Evolutionary conservation across 2,329 filamentous ascomycete species (phyloP).

Genomic region (Hymenoscyphus salicellus): DNA sequence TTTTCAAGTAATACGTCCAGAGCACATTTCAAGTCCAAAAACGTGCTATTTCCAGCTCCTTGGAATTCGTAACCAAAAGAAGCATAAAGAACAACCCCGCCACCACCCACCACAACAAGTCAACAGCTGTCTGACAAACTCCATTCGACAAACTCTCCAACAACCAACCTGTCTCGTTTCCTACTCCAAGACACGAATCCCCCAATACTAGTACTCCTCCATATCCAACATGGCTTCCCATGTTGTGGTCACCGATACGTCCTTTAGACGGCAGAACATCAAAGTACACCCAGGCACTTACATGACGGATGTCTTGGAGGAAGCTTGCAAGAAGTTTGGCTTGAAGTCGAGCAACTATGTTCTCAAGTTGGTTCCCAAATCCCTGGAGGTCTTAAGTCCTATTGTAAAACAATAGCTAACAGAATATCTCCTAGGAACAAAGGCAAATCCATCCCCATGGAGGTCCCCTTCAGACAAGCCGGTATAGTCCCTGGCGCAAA

Average conservation of each 20-base stretch:
- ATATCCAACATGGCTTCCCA: constrained; percentile 68
- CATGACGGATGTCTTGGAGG: constrained; percentile 78
- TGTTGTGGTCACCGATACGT: constrained; percentile 81
- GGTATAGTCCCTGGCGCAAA: constrained; percentile 83
- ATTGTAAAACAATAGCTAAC: constrained; percentile 21
- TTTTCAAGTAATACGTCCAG: background rate
- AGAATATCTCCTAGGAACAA: constrained; percentile 56
- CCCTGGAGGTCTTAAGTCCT: too few species aligned
- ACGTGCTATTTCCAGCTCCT: background rate
- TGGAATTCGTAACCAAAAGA: background rate
- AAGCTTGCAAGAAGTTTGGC: constrained; percentile 78
- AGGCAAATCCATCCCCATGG: constrained; percentile 82
- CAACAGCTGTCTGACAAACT: constrained; percentile 26
- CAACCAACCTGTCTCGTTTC: background rate
- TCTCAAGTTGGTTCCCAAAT: constrained; percentile 62
- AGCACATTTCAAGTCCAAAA: background rate
- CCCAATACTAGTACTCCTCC: background rate
- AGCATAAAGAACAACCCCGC: constrained; percentile 19
- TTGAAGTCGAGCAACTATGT: constrained; percentile 65
- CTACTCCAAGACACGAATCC: background rate
- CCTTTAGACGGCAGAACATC: constrained; percentile 72
- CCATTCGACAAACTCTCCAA: constrained; percentile 16
- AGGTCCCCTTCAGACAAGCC: constrained; percentile 76
- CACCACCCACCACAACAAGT: constrained; percentile 29
- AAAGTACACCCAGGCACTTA: constrained; percentile 81